Base-by-base conservation (phyloP, 768 basidiomycete genomes). In the Pholiota microspora region DNA sequence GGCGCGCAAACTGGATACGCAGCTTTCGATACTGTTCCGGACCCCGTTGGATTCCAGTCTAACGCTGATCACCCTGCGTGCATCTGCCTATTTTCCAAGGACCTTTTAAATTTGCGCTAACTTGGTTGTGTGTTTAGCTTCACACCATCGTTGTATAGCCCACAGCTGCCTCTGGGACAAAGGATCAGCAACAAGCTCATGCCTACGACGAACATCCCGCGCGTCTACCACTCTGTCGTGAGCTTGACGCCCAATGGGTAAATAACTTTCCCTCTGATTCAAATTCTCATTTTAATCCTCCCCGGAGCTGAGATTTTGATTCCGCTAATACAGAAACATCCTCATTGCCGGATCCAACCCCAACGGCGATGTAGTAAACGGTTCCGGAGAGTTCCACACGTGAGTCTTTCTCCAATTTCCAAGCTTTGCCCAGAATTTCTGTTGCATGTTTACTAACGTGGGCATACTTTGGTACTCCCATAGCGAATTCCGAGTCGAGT, bases 221-320 rank as follows among this genome's bases (percentile, higher is more conserved):
- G 84, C 16, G 27, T 86, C 71, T 87, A 86, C 68, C 85, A 87
- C 67, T 84, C 82, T 3, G 71, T 72, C 3, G 81, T 80, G 13
- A 79, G 78, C 18, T 71, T 85, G 55, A 76, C 83, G 7, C 77
- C 80, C 18, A 77, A 60, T 76, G 61, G 82, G 62, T 63, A 55
- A 42, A 10, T 10, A 42, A 10, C 18, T 16, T 10, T 42, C 16
- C 40, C 35, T 36, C 10, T 29, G 15, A n/a, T n/a, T n/a, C n/a
- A 23, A 5, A 15, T 12, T 13, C 18, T 15, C 8, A 27, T 23
- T 31, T 8, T 5, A 29, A 18, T 23, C 9, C 21, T 8, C n/a
- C n/a, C n/a, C 10, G 40, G 16, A 23, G 8, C 40, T 42, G 16
- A 42, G 10, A 42, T 55, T 69, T 70, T 0, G 69, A 71, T 1